Evolutionary conservation across 495 filamentous ascomycete genomes (phyloP), one percentile per base, ranked within the genome.

Genomic region (Penicillium paxilli): DNA sequence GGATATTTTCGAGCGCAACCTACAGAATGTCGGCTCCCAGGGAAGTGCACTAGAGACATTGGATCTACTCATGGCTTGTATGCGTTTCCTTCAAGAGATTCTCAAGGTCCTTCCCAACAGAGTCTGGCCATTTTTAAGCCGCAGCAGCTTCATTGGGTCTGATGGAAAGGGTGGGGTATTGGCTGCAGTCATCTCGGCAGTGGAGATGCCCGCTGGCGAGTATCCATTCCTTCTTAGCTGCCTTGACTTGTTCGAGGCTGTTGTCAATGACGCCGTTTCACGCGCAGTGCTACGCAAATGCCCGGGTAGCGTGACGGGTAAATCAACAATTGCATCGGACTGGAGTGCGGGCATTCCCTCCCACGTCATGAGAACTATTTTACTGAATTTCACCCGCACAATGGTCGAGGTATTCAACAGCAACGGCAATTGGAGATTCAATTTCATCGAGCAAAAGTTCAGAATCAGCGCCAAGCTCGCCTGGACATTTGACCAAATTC

Each of bases 71-170:
- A 78, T 87, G 26, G 83, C 85, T 28, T 96, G 90, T 58, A 60
- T 91, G 30, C 87, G 89, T 35, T 97, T 98, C 55, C 79, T 93
- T 12, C 78, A 86, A 52, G 83, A 83, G 17, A 70, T 94, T 9
- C 65, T 91, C 4, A 73, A 78, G 5, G 71, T 95, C n/a, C 74
- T 87, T 22, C 92, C 93, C 4, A 85, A 84, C 40, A 76, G 92
- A 52, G 84, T 96, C 2, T 98, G 93, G 93, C 88, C 91, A 4
- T 90, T 92, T 62, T 82, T 98, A 63, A 81, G 87, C 5, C 80
- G 90, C 45, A 95, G 88, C 65, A 79, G 79, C 37, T 78, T 98
- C 21, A 78, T 97, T 42, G 87, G 86, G 30, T 78, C 81, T 23
- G 83, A 88, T 62, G 83, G 87, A 2, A 83, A 84, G 57, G 87